These are phyloP conservation scores for Hanseniaspora guilliermondii DNA, from an alignment of 805 yeast genomes.

Conservation along the genomic window DNA sequence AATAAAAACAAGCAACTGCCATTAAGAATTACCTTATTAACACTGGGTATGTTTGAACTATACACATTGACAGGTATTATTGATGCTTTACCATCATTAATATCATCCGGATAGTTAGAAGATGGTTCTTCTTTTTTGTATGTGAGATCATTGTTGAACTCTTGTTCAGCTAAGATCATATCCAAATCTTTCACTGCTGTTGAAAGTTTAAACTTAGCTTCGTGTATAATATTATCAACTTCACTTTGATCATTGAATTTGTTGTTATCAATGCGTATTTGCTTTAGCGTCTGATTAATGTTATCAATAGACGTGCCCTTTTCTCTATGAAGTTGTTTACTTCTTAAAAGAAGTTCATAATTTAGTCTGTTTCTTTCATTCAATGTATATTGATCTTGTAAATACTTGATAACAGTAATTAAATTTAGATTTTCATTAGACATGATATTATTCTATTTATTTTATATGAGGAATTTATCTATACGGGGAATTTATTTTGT, in stretches of 20 bases:
- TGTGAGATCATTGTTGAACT: not conserved
- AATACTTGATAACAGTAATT: slow-evolving; percentile 40
- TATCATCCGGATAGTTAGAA: not conserved
- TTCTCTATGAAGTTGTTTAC: slow-evolving; percentile 6
- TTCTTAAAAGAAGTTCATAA: slow-evolving; percentile 34
- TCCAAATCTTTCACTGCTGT: slow-evolving; percentile 5
- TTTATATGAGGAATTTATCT: too few species aligned
- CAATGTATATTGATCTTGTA: slow-evolving; percentile 50
- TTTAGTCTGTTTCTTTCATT: slow-evolving; percentile 48
- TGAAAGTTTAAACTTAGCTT: slow-evolving; percentile 1
- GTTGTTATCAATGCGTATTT: not conserved
- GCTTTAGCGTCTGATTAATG: not conserved
- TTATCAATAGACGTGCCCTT: not conserved
- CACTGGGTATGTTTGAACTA: slow-evolving; percentile 1
- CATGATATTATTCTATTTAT: not conserved
- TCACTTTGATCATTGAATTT: not conserved
- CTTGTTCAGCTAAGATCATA: not conserved
- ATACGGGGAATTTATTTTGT: too few species aligned
- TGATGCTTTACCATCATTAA: not conserved
- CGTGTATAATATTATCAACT: not conserved
- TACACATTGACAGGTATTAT: not conserved
- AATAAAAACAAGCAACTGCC: not conserved
- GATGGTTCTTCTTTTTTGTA: not conserved
- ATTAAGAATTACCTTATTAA: not conserved
- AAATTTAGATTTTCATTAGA: not conserved